Base-by-base conservation (phyloP, 2,329 filamentous ascomycete species). In the Massarina eburnea region DNA sequence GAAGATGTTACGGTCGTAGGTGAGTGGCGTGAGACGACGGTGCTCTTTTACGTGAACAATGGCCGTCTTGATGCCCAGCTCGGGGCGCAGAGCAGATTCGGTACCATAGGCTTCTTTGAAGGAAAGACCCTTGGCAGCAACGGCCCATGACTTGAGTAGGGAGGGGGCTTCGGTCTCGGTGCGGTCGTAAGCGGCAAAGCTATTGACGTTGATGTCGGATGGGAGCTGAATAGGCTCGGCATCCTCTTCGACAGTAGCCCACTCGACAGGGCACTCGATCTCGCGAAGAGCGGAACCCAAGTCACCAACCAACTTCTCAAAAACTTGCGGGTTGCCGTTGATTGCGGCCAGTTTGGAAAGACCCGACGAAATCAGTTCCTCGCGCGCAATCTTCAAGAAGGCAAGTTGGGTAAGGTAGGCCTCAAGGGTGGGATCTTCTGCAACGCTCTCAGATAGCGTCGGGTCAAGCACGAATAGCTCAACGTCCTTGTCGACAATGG, bases 1-100 rank as follows among this genome's bases (percentile, higher is more conserved):
- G 86, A 99, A 99, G 73, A 99, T 97, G 80, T 99, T 96, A 60
- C 94, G 90, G 72, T 97, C 91, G 68, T 99, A 99, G 24, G 85
- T 87, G 19, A 73, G 63, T 3, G 94, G 94, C 0, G 94, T 99
- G 44, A 99, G 81, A 54, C 94, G 85, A 51, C 94, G 89, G 76
- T 95, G 96, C 77, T 97, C 94, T 77, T 95, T 90, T 71, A 99
- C 91, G 43, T 84, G 86, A 43, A 96, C 87, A 33, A 90, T 89
- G 62, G 82, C 85, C 2, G 92, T 97, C 81, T 92, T 91, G 64
- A 89, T 84, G 8, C 86, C 76, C 43, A 95, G 77, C 63, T 99
- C 94, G 9, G 94, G 94, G 43, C 94, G 88, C 32, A 99, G 83
- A 42, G 76, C 76, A 53, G 77, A 78, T 63, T 82, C 76, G 19